Base-by-base conservation (phyloP, 139 green algal species). In the Micractinium sp. region DNA sequence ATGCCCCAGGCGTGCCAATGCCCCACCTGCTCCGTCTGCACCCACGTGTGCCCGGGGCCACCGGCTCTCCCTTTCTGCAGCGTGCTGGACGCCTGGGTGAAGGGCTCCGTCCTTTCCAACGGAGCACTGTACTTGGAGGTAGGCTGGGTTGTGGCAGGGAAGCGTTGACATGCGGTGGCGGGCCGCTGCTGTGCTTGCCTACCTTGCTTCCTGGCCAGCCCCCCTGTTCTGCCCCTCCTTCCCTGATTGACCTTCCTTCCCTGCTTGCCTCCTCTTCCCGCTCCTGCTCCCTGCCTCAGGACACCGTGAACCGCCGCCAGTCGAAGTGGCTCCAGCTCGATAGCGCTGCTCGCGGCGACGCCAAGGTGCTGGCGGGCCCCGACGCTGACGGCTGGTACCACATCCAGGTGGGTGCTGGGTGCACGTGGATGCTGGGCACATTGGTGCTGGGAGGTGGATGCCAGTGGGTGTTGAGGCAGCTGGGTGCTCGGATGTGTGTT, bases 41-140 rank as follows among this genome's bases (percentile, higher is more conserved):
- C 41, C 41, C 29, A 71, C 27, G 33, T 63, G 25, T 74, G 7
- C 16, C 60, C 15, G 14, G 7, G 7, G 35, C 35, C 22, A 76
- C 71, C 53, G 3, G 13, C 0, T 12, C 61, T 74, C 20, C 38
- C 83, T 41, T 18, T n/a, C 71, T 61, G 80, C 90, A 93, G 90
- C 85, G 41, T 93, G 39, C 89, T 95, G 31, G 91, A 95, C 76
- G 87, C 92, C 22, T 95, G 90, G 90, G 85, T 90, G 27, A 91
- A 90, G 63, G 93, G 91, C 39, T 85, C 83, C 27, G 90, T 88
- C 16, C 74, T 94, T 18, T 85, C 83, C 27, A 81, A 75, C 5
- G 79, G 89, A 1, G 81, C 73, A 0, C 31, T 92, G 3, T 92
- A 89, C 80, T 61, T 93, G 22, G 76, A 91, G 47, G 47, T 56